Base-by-base conservation (phyloP, 2,329 filamentous ascomycete species). In the Dothideomycetidae sp. region DNA sequence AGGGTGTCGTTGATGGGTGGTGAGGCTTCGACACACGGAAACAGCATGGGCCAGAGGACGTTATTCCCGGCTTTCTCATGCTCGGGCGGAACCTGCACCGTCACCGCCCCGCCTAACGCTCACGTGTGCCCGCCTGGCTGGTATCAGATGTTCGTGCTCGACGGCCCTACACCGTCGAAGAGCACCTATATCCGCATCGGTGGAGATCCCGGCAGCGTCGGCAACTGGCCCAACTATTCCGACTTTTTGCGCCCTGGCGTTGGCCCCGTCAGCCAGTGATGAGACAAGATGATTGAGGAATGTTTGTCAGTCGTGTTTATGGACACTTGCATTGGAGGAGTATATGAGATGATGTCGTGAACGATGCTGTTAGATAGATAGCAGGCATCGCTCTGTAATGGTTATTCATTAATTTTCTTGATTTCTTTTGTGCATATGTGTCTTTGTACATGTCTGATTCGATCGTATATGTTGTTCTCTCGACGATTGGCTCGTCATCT, bases 31-130 rank as follows among this genome's bases (percentile, higher is more conserved):
- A 75, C 71, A 21, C 71, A 75, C 51, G 66, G 62, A 2, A 50
- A 75, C 15, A 71, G 75, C 49, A 75, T 75, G 71, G 70, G 70
- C 32, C 69, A 73, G 44, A 63, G 70, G 7, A 69, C 73, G 64
- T 43, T 67, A 23, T 63, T 65, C 46, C 56, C 75, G 31, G 69
- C 73, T 43, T 56, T 52, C 33, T 54, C 52, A n/a, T 65, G 63
- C 33, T 72, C 64, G 53, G 47, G 47, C 10, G 50, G 70, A 44
- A 66, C 58, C 15, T 50, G 75, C 40, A 64, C 57, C 7, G 69
- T 70, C 33, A 68, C 53, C 10, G 67, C 68, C 53, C 71, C 73
- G 31, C 67, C 70, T 2, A 68, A 66, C 47, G 61, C 57, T 46
- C 71, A 67, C 43, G 54, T 74, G 28, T 67, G 67, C 12, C 72